Conservation (phyloP, 495 filamentous ascomycete species). For the Penicillium roqueforti region DNA sequence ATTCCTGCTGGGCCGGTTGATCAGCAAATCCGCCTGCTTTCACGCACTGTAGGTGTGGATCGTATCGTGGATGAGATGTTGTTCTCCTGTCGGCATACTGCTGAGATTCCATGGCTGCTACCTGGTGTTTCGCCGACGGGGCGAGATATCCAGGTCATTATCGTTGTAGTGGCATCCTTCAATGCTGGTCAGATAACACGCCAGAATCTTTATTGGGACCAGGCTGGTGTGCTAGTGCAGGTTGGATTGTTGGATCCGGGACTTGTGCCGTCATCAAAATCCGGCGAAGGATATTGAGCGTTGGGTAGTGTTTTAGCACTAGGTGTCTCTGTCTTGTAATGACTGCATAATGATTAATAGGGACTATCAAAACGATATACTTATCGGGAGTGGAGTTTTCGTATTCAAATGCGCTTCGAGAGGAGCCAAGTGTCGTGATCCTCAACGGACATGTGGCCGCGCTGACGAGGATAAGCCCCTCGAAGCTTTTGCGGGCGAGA, state of each 20-base stretch:
- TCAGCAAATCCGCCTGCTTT: slow-evolving; percentile 62
- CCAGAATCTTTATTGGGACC: slow-evolving; percentile 84
- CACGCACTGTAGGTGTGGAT: slow-evolving; percentile 60
- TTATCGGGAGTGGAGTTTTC: slow-evolving; percentile 22
- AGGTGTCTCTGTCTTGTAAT: not conserved
- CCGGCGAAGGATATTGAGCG: not conserved
- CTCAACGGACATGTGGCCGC: slow-evolving; percentile 17
- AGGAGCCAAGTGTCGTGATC: slow-evolving; percentile 17
- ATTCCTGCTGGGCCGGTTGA: slow-evolving; percentile 64
- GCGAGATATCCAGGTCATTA: slow-evolving; percentile 58
- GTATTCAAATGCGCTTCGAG: slow-evolving; percentile 18
- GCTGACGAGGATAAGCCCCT: slow-evolving; percentile 15
- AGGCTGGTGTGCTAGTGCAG: slow-evolving; percentile 73
- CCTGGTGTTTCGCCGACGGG: slow-evolving; percentile 69
- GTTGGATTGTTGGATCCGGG: slow-evolving; percentile 65
- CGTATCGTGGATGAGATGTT: slow-evolving; percentile 56
- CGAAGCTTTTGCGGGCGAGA: slow-evolving; percentile 12
- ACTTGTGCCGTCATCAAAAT: slow-evolving; percentile 32
- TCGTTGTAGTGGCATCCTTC: slow-evolving; percentile 69
- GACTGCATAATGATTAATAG: not conserved
- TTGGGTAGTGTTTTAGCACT: not conserved
- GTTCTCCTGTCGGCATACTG: slow-evolving; percentile 63
- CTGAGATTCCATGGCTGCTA: slow-evolving; percentile 71
- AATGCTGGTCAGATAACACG: slow-evolving; percentile 68
- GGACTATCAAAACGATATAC: not conserved